These are phyloP conservation scores for Physocladia obscura DNA, from an alignment of 192 early-diverging fungal genomes.

Conservation along the genomic window DNA sequence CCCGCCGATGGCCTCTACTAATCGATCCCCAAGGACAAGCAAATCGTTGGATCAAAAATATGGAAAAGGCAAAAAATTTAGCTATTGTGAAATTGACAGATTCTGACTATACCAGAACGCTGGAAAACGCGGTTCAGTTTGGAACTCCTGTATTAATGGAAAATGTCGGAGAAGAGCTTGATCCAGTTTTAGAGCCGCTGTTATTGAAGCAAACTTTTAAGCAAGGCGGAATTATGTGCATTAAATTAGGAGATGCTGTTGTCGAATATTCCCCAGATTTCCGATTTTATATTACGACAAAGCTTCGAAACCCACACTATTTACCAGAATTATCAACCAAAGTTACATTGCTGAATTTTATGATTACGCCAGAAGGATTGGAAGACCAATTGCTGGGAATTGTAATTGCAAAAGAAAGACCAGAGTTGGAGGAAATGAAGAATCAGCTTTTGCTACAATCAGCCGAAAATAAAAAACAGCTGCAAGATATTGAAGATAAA, in stretches of 20 bases:
- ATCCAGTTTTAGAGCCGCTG: slow-evolving; percentile 60
- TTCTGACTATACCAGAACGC: slow-evolving; percentile 54
- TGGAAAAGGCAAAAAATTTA: slow-evolving; percentile 55
- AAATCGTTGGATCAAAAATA: slow-evolving; percentile 64
- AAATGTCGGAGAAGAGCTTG: slow-evolving; percentile 59
- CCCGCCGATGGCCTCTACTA: slow-evolving; percentile 60
- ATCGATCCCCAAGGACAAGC: slow-evolving; percentile 67
- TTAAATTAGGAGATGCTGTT: slow-evolving; percentile 54
- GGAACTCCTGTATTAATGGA: slow-evolving; percentile 62
- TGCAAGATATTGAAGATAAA: slow-evolving; percentile 62
- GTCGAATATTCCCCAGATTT: slow-evolving; percentile 67
- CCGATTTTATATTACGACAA: slow-evolving; percentile 62
- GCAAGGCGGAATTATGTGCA: slow-evolving; percentile 63
- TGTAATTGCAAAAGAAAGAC: slow-evolving; percentile 64
- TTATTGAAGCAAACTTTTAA: slow-evolving; percentile 65
- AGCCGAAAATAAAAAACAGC: slow-evolving; percentile 62
- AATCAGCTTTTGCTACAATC: slow-evolving; percentile 58
- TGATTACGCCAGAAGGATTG: slow-evolving; percentile 65
- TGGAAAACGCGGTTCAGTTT: slow-evolving; percentile 64
- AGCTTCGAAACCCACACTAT: slow-evolving; percentile 62
- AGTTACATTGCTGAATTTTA: slow-evolving; percentile 62
- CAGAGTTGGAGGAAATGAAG: slow-evolving; percentile 64
- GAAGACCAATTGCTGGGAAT: slow-evolving; percentile 65
- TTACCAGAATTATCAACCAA: slow-evolving; percentile 62
- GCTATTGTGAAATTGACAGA: slow-evolving; percentile 60